Evolutionary conservation across 1,139 yeast genomes (phyloP).

Genomic region (Taphrina communis): DNA sequence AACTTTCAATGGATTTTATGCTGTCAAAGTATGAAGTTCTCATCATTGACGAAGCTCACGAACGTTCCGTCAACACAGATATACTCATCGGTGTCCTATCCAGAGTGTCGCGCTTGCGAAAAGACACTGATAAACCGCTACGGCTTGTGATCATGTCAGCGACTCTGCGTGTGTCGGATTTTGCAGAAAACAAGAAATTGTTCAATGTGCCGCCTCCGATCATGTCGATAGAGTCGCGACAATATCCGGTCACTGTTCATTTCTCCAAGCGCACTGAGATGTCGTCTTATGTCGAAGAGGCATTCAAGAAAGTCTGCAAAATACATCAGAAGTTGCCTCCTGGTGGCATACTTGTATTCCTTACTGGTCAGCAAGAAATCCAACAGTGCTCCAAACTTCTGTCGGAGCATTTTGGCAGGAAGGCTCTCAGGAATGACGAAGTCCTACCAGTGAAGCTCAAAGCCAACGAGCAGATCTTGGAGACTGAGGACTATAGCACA

Average conservation of each 20-base stretch:
- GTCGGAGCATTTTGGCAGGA: conserved; percentile 22
- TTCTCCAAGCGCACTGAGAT: conserved; percentile 79
- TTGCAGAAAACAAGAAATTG: conserved; percentile 75
- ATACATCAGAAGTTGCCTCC: conserved; percentile 87
- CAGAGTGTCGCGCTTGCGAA: conserved; percentile 77
- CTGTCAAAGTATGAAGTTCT: conserved; percentile 81
- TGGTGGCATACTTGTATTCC: conserved; percentile 88
- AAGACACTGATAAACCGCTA: conserved; percentile 57
- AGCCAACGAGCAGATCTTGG: conserved; percentile 60
- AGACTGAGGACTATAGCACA: conserved; percentile 87
- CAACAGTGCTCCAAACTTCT: conserved; percentile 67
- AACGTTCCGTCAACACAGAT: conserved; percentile 93
- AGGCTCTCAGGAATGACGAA: conserved; percentile 1
- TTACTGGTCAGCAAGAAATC: conserved; percentile 95
- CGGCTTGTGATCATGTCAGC: conserved; percentile 84
- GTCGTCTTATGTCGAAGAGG: conserved; percentile 79
- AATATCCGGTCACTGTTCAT: conserved; percentile 90
- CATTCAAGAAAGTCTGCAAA: conserved; percentile 80
- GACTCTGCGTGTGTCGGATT: conserved; percentile 89
- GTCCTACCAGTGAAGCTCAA: not conserved
- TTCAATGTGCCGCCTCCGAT: conserved; percentile 87
- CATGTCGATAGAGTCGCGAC: conserved; percentile 90
- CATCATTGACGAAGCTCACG: conserved; percentile 97
- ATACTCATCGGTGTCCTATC: conserved; percentile 92
- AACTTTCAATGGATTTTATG: conserved; percentile 85